Evolutionary conservation across 768 basidiomycete species (phyloP).

Genomic region (Crassisporium funariophilum): DNA sequence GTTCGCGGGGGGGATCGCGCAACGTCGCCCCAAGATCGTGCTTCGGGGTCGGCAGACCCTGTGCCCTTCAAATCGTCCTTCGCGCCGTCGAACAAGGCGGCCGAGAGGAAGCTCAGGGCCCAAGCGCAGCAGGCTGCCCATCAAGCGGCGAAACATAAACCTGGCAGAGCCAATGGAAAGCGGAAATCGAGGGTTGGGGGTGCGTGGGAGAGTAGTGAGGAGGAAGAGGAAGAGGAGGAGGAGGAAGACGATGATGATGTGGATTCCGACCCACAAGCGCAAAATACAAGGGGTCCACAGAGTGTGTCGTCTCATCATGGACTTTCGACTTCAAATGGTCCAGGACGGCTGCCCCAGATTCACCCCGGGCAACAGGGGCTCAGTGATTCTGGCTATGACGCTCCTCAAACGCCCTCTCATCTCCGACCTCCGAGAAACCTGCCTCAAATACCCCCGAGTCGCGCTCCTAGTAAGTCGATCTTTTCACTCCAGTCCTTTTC

Average conservation of each 20-base stretch:
- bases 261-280: constrained; percentile 27
- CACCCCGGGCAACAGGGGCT: constrained; percentile 19
- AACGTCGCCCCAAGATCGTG: constrained; percentile 14
- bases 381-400: constrained; percentile 26
- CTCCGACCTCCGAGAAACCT: constrained; percentile 62
- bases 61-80: constrained; percentile 81
- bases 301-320: constrained; percentile 18
- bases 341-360: constrained; percentile 27
- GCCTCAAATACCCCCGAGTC: constrained; percentile 61
- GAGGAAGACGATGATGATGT: constrained; percentile 75
- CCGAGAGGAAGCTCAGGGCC: constrained; percentile 80
- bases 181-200: constrained; percentile 60
- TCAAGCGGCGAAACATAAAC: constrained; percentile 75
- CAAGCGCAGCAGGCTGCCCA: constrained; percentile 85
- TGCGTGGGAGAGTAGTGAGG: constrained; percentile 73
- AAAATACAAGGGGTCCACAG: constrained; percentile 13
- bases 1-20: constrained; percentile 30
- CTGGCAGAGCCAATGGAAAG: constrained; percentile 67
- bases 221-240: constrained; percentile 87
- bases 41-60: constrained; percentile 11
- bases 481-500: constrained; percentile 12
- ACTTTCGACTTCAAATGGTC: constrained; percentile 19
- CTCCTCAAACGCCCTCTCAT: constrained; percentile 43
- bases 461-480: constrained; percentile 42
- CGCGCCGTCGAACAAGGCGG: constrained; percentile 80